Evolutionary conservation across 106 monocot genomes (phyloP).

Genomic region (Dendrobium catenatum): DNA sequence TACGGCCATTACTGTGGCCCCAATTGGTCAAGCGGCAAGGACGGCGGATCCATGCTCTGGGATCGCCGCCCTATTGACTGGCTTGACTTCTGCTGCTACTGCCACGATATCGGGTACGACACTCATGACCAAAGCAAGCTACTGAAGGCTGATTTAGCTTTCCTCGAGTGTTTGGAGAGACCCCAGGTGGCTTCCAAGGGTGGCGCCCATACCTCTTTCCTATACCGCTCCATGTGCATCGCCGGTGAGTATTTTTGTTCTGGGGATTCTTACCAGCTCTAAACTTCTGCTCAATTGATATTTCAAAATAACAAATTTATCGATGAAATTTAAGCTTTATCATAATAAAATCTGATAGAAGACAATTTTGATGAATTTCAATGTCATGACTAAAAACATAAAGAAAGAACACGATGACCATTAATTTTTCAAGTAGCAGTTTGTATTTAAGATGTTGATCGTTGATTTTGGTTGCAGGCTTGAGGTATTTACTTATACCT

Average conservation of each 20-base stretch:
- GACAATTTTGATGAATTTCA: too few species aligned
- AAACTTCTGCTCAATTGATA: not conserved
- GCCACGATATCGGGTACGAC: slow-evolving; percentile 95
- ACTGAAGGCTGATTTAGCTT: slow-evolving; percentile 79
- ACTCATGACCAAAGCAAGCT: slow-evolving; percentile 79
- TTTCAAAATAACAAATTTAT: too few species aligned
- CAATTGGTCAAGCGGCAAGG: slow-evolving; percentile 99
- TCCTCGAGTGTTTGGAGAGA: slow-evolving; percentile 81
- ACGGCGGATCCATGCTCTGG: slow-evolving; percentile 79
- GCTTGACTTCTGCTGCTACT: slow-evolving; percentile 97
- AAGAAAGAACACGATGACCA: too few species aligned
- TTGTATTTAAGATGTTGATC: not conserved
- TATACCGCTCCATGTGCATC: slow-evolving; percentile 93
- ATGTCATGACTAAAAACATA: too few species aligned
- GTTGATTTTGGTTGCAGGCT: slow-evolving; percentile 37
- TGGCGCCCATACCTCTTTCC: slow-evolving; percentile 33
- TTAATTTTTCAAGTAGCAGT: not conserved
- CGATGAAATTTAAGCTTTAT: too few species aligned
- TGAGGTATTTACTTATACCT: slow-evolving; percentile 78
- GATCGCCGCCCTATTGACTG: slow-evolving; percentile 86
- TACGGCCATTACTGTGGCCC: slow-evolving; percentile 99
- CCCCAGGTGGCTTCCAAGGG: slow-evolving; percentile 68
- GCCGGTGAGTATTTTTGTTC: slow-evolving; percentile 32
- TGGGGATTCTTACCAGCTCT: not conserved
- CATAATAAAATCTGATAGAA: too few species aligned